phyloP scores from a whole-genome alignment of 805 yeast genomes.

The Grigorovia humatica region DNA sequence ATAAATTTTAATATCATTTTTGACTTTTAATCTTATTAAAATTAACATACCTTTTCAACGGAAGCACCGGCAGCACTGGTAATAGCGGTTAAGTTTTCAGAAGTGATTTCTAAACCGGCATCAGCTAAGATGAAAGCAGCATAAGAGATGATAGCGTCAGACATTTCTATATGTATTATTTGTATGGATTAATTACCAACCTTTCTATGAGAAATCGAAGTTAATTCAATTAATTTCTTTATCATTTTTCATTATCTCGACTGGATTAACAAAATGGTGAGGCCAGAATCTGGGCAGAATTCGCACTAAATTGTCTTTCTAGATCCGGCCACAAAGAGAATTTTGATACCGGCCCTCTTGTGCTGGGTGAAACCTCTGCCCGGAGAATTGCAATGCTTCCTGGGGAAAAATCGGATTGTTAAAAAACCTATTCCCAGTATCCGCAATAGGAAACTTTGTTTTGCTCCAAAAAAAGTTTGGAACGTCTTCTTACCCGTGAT shows the following conservation, averaged over 20 bases:
- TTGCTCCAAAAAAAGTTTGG: too few relatives aligned
- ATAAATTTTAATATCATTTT: not conserved
- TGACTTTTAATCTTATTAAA: conserved; percentile 13
- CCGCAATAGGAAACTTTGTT: too few relatives aligned
- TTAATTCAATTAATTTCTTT: not conserved
- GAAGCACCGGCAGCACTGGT: conserved; percentile 72
- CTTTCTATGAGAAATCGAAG: not conserved
- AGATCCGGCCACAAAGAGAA: too few relatives aligned
- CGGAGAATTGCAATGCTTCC: too few relatives aligned
- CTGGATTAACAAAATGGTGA: not conserved
- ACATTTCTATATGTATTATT: conserved; percentile 39
- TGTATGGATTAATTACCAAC: not conserved
- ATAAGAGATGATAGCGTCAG: conserved; percentile 92
- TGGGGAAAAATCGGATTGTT: too few relatives aligned
- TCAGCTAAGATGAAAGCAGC: conserved; percentile 98
- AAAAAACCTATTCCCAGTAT: too few relatives aligned
- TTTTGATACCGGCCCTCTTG: too few relatives aligned
- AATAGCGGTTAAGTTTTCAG: conserved; percentile 65
- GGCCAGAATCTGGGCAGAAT: not conserved
- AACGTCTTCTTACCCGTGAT: too few relatives aligned
- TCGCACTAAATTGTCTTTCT: not conserved
- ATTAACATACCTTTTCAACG: conserved; percentile 40
- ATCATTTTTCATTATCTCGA: not conserved
- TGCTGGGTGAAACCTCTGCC: too few relatives aligned
- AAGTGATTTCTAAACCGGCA: conserved; percentile 87